phyloP scores from a whole-genome alignment of 2,329 filamentous ascomycete genomes.

The Penicillium vulpinum region DNA sequence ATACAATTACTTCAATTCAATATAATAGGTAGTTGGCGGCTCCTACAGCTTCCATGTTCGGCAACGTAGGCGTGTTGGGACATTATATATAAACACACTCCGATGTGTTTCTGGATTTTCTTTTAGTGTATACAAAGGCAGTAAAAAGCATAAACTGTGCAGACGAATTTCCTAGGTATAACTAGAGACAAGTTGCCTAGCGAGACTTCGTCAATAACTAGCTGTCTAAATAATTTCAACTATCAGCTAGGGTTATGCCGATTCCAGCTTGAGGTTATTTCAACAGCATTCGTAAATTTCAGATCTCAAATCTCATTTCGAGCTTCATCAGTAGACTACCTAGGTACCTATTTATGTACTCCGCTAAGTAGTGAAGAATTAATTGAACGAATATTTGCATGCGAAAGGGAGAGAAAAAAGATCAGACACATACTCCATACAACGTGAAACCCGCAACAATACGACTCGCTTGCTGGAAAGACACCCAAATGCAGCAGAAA shows the following conservation, averaged over 20 bases:
- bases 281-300: not conserved
- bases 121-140: no score
- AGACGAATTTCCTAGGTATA: no score
- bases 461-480: constrained; percentile 18
- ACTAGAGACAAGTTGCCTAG: no score
- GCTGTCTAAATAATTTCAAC: not conserved
- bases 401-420: not conserved
- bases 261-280: not conserved
- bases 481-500: constrained; percentile 17
- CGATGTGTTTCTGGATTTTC: no score
- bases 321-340: not conserved
- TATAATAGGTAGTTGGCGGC: no score
- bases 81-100: no score
- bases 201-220: not conserved
- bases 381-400: constrained; percentile 7
- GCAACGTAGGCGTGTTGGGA: no score
- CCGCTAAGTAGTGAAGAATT: not conserved
- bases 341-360: not conserved
- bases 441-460: constrained; percentile 11
- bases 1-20: not conserved
- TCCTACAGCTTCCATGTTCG: no score
- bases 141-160: no score
- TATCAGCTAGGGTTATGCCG: not conserved
- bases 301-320: not conserved
- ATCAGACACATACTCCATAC: constrained; percentile 9